phyloP scores from a whole-genome alignment of 2,329 filamentous ascomycete genomes.

The Emericellopsis cladophorae region DNA sequence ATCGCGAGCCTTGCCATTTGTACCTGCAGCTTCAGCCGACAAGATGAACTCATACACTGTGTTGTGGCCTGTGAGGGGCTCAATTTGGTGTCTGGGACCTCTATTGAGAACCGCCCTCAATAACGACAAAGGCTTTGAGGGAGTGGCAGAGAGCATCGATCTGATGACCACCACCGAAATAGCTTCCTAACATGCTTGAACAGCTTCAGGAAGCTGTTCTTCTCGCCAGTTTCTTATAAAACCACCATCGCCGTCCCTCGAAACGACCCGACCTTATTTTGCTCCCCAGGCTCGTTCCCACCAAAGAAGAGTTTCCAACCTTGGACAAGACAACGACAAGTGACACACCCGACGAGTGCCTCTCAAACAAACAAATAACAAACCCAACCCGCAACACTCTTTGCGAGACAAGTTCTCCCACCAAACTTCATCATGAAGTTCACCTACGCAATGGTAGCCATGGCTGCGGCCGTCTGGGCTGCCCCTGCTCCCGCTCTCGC shows the following conservation, averaged over 20 bases:
- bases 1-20: too few species aligned
- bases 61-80: not conserved
- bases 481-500: slow-evolving; percentile 1
- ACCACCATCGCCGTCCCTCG: not conserved
- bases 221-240: not conserved
- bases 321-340: not conserved
- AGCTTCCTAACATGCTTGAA: too few species aligned
- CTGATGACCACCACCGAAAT: too few species aligned
- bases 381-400: not conserved
- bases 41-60: not conserved
- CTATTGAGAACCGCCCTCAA: not conserved
- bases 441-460: slow-evolving; percentile 3
- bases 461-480: slow-evolving; percentile 3
- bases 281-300: not conserved
- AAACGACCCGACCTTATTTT: not conserved
- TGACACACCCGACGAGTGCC: not conserved
- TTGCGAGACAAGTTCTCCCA: not conserved
- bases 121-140: not conserved
- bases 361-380: not conserved
- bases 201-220: not conserved
- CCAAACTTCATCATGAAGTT: slow-evolving; percentile 3
- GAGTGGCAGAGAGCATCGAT: not conserved
- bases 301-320: not conserved
- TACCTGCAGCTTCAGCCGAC: too few species aligned
- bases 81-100: not conserved